Conservation (phyloP, 192 early-diverging fungal genomes). For the Backusella morwellensis region DNA sequence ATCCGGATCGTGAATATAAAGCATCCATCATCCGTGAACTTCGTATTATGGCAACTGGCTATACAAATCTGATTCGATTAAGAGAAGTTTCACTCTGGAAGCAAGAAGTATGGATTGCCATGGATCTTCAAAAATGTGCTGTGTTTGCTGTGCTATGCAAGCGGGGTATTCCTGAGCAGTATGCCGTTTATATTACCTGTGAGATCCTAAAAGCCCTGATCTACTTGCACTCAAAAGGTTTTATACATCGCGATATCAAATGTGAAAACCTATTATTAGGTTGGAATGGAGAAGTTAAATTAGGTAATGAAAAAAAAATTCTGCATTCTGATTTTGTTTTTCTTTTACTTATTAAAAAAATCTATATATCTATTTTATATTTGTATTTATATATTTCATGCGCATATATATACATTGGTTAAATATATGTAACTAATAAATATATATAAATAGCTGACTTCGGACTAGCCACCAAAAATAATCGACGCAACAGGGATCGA, state of each 20-base stretch:
- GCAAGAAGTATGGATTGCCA: slow-evolving; percentile 39
- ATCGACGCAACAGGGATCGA: slow-evolving; percentile 31
- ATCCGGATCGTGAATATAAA: slow-evolving; percentile 35
- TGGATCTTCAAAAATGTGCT: slow-evolving; percentile 36
- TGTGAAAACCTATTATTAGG: slow-evolving; percentile 42
- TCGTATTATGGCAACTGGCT: slow-evolving; percentile 37
- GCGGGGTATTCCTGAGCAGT: slow-evolving; percentile 39
- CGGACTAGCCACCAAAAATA: slow-evolving; percentile 32
- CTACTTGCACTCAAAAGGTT: slow-evolving; percentile 40
- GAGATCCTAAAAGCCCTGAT: slow-evolving; percentile 38
- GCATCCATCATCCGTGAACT: slow-evolving; percentile 34
- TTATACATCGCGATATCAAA: slow-evolving; percentile 48
- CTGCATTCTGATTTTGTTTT: neutral
- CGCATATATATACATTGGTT: neutral
- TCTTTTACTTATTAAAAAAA: neutral
- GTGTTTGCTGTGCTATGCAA: slow-evolving; percentile 40
- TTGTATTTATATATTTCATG: neutral
- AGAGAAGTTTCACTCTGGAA: slow-evolving; percentile 35
- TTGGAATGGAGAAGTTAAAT: slow-evolving; percentile 42
- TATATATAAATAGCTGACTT: slow-evolving; percentile 30
- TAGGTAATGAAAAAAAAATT: slow-evolving; percentile 27
- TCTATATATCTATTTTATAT: neutral
- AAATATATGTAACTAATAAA: neutral
- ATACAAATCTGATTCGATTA: slow-evolving; percentile 31
- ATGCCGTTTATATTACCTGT: slow-evolving; percentile 36